Base-by-base conservation (phyloP, 192 early-diverging fungal genomes). In the Chytriomyces sp. region DNA sequence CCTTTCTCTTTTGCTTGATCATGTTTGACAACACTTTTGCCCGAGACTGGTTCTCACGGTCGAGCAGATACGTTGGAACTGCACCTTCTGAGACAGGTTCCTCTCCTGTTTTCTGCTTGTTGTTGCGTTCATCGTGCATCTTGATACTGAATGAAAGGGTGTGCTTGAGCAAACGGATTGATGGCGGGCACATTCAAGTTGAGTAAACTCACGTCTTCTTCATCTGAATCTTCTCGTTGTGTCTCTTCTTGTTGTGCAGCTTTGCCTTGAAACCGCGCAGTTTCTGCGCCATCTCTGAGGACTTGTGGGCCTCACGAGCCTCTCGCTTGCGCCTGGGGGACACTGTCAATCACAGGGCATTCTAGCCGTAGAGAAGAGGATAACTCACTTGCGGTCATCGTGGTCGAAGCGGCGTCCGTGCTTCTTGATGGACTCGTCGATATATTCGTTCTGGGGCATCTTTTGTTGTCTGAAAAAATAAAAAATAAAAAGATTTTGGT, bases 1-100 rank as follows among this genome's bases (percentile, higher is more conserved):
- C 97, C 90, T 97, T 99, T 69, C 97, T 91, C 91, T 99, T 99
- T 83, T 99, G 97, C 90, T 99, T 99, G 79, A 99, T 93, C 95
- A 97, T 96, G 87, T 99, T 99, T 82, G 92, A 94, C 72, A 99
- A 85, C 64, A 99, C 93, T 87, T 99, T 99, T 74, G 97, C 97
- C 61, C 93, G 85, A 80, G 96, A 91, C 84, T 99, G 92, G 75
- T 94, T 95, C 89, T 98, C 96, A 90, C 97, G 95, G 84, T 99
- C 97, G 77, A 99, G 87, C 69, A 99, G 87, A 86, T 98, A 99
- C 26, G 96, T 92, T 7, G 97, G 97, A 50, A 99, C 94, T 50
- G 97, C 97, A 59, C 96, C 96, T 57, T 97, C 97, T 57, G 94
- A 91, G 64, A 98, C 91, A 59, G 94, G 94, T 75, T 95, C 89